These are phyloP conservation scores for Aeminium ludgeri DNA, from an alignment of 495 filamentous ascomycete species.

Conservation along the genomic window DNA sequence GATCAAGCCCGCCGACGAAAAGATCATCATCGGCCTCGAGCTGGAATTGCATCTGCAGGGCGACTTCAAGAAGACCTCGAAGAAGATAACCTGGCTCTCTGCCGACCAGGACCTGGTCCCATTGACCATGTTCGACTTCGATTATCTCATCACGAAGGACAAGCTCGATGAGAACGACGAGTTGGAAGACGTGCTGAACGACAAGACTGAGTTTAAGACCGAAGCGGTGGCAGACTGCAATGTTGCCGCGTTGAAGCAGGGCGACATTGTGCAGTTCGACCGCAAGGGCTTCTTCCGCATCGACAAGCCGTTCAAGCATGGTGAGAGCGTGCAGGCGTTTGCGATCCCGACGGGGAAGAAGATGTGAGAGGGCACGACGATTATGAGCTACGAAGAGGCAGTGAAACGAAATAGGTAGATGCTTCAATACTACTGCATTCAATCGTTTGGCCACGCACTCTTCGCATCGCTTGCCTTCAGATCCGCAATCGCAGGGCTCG, in stretches of 20 bases:
- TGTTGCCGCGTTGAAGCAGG: conserved; percentile 53
- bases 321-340: conserved; percentile 26
- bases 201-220: conserved; percentile 57
- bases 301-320: conserved; percentile 39
- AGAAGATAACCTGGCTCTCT: conserved; percentile 87
- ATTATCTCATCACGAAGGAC: conserved; percentile 85
- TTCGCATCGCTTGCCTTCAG: too few relatives aligned
- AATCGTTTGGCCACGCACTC: too few relatives aligned
- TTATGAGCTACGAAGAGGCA: neutral
- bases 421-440: too few relatives aligned
- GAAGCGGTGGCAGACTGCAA: conserved; percentile 67
- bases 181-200: conserved; percentile 64
- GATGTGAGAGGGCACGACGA: too few relatives aligned
- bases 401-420: too few relatives aligned
- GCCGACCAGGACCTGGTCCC: conserved; percentile 58
- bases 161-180: conserved; percentile 66
- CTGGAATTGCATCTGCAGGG: conserved; percentile 72
- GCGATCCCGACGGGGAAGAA: conserved; percentile 27
- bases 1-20: conserved; percentile 12
- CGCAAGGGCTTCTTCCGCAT: conserved; percentile 78
- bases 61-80: conserved; percentile 84
- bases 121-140: conserved; percentile 78
- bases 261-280: conserved; percentile 88
- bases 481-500: too few relatives aligned
- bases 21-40: conserved; percentile 45